These are phyloP conservation scores for Phalaenopsis aphrodite DNA, from an alignment of 106 monocot genomes.

Conservation along the genomic window DNA sequence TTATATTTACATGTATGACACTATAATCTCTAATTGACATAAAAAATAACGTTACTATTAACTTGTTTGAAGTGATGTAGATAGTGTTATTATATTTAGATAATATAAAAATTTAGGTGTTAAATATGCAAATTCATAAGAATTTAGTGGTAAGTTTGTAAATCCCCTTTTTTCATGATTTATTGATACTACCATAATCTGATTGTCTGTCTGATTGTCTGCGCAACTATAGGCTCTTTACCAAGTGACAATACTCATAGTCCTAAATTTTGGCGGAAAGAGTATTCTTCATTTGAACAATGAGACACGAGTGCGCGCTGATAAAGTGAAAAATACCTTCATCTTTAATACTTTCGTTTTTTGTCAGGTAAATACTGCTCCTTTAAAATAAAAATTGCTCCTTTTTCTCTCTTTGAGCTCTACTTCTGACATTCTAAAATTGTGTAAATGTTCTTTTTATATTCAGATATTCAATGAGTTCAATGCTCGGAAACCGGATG, in stretches of 20 bases:
- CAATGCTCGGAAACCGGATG: constrained; percentile 92
- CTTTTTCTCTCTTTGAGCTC: neutral
- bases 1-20: no score
- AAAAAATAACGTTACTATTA: no score
- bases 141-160: no score
- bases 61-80: no score
- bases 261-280: constrained; percentile 67
- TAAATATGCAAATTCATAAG: no score
- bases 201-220: neutral
- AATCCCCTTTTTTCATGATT: neutral
- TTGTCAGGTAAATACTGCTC: constrained; percentile 57
- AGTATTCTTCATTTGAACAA: constrained; percentile 44
- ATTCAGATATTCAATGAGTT: constrained; percentile 95
- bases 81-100: no score
- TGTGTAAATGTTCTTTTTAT: neutral
- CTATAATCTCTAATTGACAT: no score
- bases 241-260: constrained; percentile 67
- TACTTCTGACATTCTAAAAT: neutral
- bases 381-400: neutral
- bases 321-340: constrained; percentile 73
- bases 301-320: constrained; percentile 43
- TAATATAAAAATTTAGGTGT: no score
- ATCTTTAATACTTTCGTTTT: constrained; percentile 91
- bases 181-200: no score
- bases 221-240: constrained; percentile 47